Evolutionary conservation across 2,329 filamentous ascomycete genomes (phyloP).

Genomic region (Monosporascus sp.): DNA sequence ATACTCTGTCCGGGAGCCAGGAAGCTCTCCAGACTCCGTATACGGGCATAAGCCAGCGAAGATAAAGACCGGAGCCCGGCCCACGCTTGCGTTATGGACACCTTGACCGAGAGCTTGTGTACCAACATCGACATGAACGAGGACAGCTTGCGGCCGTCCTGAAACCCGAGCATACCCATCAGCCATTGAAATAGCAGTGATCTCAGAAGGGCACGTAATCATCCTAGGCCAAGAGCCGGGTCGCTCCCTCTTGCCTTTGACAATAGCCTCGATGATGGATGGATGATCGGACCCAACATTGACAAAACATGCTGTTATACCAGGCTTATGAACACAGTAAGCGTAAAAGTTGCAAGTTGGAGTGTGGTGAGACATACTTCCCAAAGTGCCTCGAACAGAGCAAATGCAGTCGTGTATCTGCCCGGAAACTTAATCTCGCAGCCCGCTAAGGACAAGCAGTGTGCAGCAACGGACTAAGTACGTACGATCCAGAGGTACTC

Average conservation of each 20-base stretch:
- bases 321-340: conserved; percentile 29
- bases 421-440: not conserved
- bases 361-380: conserved; percentile 38
- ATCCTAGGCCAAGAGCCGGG: conserved; percentile 57
- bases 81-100: conserved; percentile 67
- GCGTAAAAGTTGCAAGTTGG: not conserved
- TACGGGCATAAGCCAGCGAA: conserved; percentile 71
- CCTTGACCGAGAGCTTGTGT: conserved; percentile 71
- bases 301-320: conserved; percentile 50
- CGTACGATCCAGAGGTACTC: not conserved
- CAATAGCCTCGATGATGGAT: conserved; percentile 67
- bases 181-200: conserved; percentile 73
- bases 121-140: conserved; percentile 73
- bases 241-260: conserved; percentile 65
- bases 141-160: conserved; percentile 62
- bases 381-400: conserved; percentile 70
- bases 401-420: conserved; percentile 60
- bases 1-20: conserved; percentile 66
- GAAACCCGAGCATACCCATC: conserved; percentile 67
- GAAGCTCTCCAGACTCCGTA: conserved; percentile 66
- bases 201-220: conserved; percentile 59
- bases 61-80: conserved; percentile 65
- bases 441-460: not conserved
- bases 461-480: not conserved
- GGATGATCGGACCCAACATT: conserved; percentile 62